Conservation (phyloP, 768 basidiomycete species). For the Mycena vitilis region DNA sequence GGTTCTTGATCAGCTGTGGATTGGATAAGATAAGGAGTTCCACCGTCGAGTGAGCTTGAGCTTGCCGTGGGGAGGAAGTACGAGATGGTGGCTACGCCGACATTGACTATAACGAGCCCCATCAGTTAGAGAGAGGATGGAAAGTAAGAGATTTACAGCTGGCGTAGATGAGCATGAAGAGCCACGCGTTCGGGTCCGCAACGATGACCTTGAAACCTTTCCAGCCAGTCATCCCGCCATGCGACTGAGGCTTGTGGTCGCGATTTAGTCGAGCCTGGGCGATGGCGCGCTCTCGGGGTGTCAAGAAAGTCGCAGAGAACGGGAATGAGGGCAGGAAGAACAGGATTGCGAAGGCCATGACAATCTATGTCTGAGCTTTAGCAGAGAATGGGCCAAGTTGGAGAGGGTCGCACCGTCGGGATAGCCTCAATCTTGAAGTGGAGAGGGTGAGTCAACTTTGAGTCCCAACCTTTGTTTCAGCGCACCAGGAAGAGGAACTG, state of each 20-base stretch:
- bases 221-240: constrained; percentile 70
- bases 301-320: constrained; percentile 64
- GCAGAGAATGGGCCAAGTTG: background rate
- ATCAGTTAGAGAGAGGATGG: background rate
- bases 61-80: constrained; percentile 68
- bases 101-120: constrained; percentile 53
- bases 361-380: constrained; percentile 34
- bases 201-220: constrained; percentile 65
- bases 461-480: background rate
- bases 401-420: constrained; percentile 48
- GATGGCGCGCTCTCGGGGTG: constrained; percentile 63
- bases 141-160: constrained; percentile 53
- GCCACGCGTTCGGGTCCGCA: constrained; percentile 62
- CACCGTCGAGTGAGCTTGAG: background rate
- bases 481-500: constrained; percentile 68
- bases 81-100: constrained; percentile 66
- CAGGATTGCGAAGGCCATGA: constrained; percentile 62
- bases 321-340: constrained; percentile 68
- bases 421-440: constrained; percentile 65
- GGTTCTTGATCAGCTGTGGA: constrained; percentile 60
- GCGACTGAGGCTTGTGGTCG: constrained; percentile 67
- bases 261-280: constrained; percentile 67
- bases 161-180: constrained; percentile 63
- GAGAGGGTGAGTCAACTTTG: background rate
- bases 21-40: background rate